Conservation (phyloP, 2,329 filamentous ascomycete species). For the Xylaria multiplex region DNA sequence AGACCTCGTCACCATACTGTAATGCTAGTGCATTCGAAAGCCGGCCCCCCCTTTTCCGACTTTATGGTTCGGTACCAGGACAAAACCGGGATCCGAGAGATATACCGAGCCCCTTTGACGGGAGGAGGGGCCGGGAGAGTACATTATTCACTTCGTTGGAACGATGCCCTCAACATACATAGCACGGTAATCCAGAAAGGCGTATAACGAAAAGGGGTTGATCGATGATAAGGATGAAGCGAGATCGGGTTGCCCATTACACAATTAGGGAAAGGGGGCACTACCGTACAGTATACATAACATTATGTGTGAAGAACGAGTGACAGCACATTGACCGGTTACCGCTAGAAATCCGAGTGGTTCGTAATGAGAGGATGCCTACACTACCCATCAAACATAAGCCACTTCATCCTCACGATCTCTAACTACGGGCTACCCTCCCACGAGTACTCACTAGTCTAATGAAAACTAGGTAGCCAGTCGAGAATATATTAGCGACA, state of each 20-base stretch:
- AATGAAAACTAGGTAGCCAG: slow-evolving; percentile 10
- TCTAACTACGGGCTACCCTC: not conserved
- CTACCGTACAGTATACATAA: not conserved
- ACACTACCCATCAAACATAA: not conserved
- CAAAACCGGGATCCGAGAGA: not conserved
- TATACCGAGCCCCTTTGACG: not conserved
- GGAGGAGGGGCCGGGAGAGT: no score
- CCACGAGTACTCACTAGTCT: not conserved
- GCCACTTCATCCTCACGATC: not conserved
- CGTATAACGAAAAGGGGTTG: not conserved
- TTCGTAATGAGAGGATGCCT: not conserved
- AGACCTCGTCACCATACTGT: not conserved
- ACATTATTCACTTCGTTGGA: not conserved
- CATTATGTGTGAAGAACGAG: not conserved
- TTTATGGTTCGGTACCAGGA: not conserved
- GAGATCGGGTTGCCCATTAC: not conserved
- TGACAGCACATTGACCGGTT: not conserved
- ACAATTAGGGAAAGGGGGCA: not conserved
- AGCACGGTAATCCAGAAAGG: not conserved
- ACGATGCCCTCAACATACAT: not conserved
- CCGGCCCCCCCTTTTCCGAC: not conserved
- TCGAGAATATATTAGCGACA: not conserved
- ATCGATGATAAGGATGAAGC: not conserved
- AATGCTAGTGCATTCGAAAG: not conserved
- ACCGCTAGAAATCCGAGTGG: not conserved